phyloP scores from a whole-genome alignment of 1,284 basidiomycete genomes.

The Somion occarium region DNA sequence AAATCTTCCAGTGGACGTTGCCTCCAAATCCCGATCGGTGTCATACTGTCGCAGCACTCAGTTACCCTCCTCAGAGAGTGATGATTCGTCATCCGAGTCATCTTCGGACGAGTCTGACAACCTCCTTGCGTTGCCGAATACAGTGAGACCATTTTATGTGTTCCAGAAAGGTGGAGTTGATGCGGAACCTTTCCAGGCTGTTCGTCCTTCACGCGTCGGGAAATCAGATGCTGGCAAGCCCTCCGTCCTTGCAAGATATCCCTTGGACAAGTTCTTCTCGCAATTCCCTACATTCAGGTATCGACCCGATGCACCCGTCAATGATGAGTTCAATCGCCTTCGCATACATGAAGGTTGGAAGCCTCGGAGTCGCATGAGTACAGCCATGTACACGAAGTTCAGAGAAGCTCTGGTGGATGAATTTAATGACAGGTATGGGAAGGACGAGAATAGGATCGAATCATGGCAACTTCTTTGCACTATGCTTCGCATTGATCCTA shows the following conservation, averaged over 20 bases:
- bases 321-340: slow-evolving; percentile 21
- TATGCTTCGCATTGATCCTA: slow-evolving; percentile 14
- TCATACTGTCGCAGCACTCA: too few species aligned
- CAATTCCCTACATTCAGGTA: slow-evolving; percentile 19
- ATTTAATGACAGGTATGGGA: slow-evolving; percentile 36
- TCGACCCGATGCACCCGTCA: slow-evolving; percentile 15
- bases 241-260: too few species aligned
- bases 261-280: slow-evolving; percentile 19
- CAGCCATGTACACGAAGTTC: slow-evolving; percentile 12
- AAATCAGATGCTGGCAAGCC: too few species aligned
- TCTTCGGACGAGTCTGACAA: not conserved
- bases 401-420: slow-evolving; percentile 28
- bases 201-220: not conserved
- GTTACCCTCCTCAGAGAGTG: not conserved
- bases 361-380: slow-evolving; percentile 2
- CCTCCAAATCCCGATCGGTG: too few species aligned
- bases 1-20: too few species aligned
- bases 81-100: not conserved
- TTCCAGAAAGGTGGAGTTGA: not conserved
- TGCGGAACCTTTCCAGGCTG: not conserved
- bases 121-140: not conserved
- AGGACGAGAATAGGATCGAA: slow-evolving; percentile 25
- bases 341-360: slow-evolving; percentile 14
- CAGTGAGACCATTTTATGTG: not conserved
- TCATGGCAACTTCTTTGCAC: slow-evolving; percentile 31